These are phyloP conservation scores for Podospora pseudoanserina DNA, from an alignment of 495 filamentous ascomycete genomes.

Conservation along the genomic window DNA sequence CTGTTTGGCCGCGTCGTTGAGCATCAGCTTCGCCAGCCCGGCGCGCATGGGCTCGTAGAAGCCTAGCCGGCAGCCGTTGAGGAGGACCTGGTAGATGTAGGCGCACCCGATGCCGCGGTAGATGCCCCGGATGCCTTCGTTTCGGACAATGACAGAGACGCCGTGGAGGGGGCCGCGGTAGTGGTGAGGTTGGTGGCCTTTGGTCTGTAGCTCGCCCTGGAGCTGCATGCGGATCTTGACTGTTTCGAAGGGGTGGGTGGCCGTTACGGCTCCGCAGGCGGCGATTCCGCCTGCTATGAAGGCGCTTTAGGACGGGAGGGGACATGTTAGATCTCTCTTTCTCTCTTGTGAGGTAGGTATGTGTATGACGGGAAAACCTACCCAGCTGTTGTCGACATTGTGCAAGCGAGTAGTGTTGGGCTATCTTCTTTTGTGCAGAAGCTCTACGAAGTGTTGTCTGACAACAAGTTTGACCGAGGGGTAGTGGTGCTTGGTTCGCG, in stretches of 20 bases:
- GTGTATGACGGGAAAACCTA: slow-evolving; percentile 19
- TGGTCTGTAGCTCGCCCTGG: slow-evolving; percentile 90
- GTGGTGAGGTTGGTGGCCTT: slow-evolving; percentile 73
- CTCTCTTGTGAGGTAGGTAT: background rate
- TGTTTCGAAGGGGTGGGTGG: slow-evolving; percentile 97
- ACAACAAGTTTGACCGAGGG: background rate
- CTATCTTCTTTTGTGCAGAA: background rate
- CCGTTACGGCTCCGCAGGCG: slow-evolving; percentile 94
- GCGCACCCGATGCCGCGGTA: slow-evolving; percentile 89
- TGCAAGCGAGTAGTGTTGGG: background rate
- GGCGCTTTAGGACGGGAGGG: slow-evolving; percentile 37
- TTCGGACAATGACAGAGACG: slow-evolving; percentile 81
- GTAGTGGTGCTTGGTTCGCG: background rate
- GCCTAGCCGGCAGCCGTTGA: slow-evolving; percentile 94
- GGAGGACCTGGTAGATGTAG: slow-evolving; percentile 93
- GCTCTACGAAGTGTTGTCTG: background rate
- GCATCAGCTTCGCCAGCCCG: slow-evolving; percentile 58
- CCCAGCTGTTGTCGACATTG: slow-evolving; percentile 50
- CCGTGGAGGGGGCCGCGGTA: slow-evolving; percentile 94
- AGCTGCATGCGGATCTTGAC: slow-evolving; percentile 98
- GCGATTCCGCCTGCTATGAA: slow-evolving; percentile 96
- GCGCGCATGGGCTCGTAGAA: slow-evolving; percentile 95
- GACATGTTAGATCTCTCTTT: slow-evolving; percentile 14
- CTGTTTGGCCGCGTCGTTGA: slow-evolving; percentile 68
- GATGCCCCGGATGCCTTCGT: slow-evolving; percentile 82